Base-by-base conservation (phyloP, 352 stramenopile genomes). In the Globisporangium mamillatum region DNA sequence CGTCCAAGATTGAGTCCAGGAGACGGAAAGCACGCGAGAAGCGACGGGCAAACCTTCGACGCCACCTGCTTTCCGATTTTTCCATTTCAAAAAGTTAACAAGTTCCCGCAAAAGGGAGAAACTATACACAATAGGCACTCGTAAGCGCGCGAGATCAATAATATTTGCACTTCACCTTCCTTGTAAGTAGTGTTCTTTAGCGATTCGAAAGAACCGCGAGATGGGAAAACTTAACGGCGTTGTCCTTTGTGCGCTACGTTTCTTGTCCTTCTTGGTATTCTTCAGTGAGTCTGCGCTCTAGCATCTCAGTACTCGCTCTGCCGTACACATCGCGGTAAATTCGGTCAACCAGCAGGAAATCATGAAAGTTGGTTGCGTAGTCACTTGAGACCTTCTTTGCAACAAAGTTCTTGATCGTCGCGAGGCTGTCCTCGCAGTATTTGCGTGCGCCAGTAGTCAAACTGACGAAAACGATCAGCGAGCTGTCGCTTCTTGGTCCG, bases 1-100 rank as follows among this genome's bases (percentile, higher is more conserved):
- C 75, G 18, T 65, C 77, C 0, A 91, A 90, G 48, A 71, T 86
- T 24, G 81, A 86, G 58, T 71, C 69, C 29, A 62, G 73, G 60
- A 68, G 83, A 34, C 71, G 67, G n/a, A 80, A 76, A 63, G 79
- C 78, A 14, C 77, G 80, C 5, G 76, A 71, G 44, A 68, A 64
- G 22, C 63, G 73, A 14, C 63, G 67, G 14, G 25, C 53, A 3
- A 24, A 34, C 25, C 56, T 66, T 27, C 48, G 61, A 22, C 29
- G 48, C 32, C 61, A 50, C 25, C 46, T 57, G 59, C 25, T 46
- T 10, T 25, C 10, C 53, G 44, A 25, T 60, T 20, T 22, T 38
- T 55, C 48, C 24, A n/a, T 27, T 24, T 27, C 22, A 7, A 29
- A 27, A 27, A 24, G 10, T 27, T 18, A 55, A 55, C 6, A 10